Evolutionary conservation across 2,329 filamentous ascomycete genomes (phyloP).

Genomic region (Penicillium hesseltinei): DNA sequence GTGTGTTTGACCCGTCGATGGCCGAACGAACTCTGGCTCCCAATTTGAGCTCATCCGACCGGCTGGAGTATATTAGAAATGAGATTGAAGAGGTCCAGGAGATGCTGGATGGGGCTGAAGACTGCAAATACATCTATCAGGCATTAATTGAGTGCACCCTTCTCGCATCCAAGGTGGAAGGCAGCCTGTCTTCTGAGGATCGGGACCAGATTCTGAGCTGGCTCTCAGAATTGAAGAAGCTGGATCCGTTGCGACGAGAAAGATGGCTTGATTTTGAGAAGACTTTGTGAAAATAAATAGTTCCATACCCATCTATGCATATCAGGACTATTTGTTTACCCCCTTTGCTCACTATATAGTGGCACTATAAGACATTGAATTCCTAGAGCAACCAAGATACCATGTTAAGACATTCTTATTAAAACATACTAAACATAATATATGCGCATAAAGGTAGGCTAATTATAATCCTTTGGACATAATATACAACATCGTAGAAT

Average conservation of each 20-base stretch:
- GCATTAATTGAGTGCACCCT: slow-evolving; percentile 73
- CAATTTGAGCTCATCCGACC: slow-evolving; percentile 60
- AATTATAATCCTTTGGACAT: neutral
- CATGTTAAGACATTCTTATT: neutral
- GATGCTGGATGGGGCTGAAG: slow-evolving; percentile 63
- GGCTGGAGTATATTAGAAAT: slow-evolving; percentile 62
- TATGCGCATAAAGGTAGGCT: neutral
- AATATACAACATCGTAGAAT: neutral
- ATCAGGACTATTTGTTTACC: slow-evolving; percentile 6
- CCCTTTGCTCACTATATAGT: neutral
- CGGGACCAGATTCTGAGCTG: slow-evolving; percentile 53
- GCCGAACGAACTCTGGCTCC: slow-evolving; percentile 61
- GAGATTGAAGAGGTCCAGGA: slow-evolving; percentile 74
- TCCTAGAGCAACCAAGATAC: neutral
- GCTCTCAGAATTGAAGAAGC: slow-evolving; percentile 63
- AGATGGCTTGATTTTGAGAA: slow-evolving; percentile 71
- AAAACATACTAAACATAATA: neutral
- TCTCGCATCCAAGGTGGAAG: slow-evolving; percentile 52
- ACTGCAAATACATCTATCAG: slow-evolving; percentile 88
- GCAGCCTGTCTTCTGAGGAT: slow-evolving; percentile 46
- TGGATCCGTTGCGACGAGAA: slow-evolving; percentile 72
- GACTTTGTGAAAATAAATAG: slow-evolving; percentile 34
- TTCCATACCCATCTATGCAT: neutral
- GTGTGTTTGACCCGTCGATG: slow-evolving; percentile 58
- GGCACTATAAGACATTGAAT: neutral